Base-by-base conservation (phyloP, 495 filamentous ascomycete genomes). In the Penicillium verhagenii region DNA sequence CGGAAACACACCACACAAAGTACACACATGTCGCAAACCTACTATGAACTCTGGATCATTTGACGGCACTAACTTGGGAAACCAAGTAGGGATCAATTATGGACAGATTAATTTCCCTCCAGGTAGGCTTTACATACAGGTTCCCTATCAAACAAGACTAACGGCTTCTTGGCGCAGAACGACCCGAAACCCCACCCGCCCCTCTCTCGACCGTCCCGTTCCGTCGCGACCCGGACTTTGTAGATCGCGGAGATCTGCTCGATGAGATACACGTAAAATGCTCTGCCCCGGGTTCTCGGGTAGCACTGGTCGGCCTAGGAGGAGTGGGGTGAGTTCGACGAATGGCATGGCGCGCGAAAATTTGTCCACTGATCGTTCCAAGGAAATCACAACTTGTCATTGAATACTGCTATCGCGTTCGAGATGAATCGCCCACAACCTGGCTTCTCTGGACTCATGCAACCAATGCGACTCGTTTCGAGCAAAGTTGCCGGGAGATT, bases 341-440 rank as follows among this genome's bases (percentile, higher is more conserved):
- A n/a, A n/a, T n/a, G n/a, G n/a, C n/a, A n/a, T n/a, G n/a, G 38
- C 1, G 19, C 9, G 16, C n/a, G n/a, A 4, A 19, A 11, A 6
- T 42, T 7, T 11, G 0, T 10, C 8, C 19, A 16, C 38, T 42
- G 38, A 42, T 16, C 0, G 19, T 13, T 3, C 18, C 38, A 47
- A 24, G 50, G n/a, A 58, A 43, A 46, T 45, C 57, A 7, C 24
- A 23, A 49, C 16, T 16, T 24, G 21, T 10, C 37, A 44, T 19
- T 16, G 16, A 42, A 19, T 42, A 42, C 38, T 18, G 6, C 38
- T 42, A 42, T 16, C 20, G 38, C 9, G 38, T 19, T 19, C 38
- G 38, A 19, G 9, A 1, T 6, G 6, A 42, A 20, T 42, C 38
- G 19, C 38, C 38, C 5, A 4, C 16, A 16, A 42, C 38, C 5